A percentile compares a stretch with the other conserved stretches of the same genome.
Conservation (phyloP, 139 green algal species). For the Penium margaritaceum region DNA sequence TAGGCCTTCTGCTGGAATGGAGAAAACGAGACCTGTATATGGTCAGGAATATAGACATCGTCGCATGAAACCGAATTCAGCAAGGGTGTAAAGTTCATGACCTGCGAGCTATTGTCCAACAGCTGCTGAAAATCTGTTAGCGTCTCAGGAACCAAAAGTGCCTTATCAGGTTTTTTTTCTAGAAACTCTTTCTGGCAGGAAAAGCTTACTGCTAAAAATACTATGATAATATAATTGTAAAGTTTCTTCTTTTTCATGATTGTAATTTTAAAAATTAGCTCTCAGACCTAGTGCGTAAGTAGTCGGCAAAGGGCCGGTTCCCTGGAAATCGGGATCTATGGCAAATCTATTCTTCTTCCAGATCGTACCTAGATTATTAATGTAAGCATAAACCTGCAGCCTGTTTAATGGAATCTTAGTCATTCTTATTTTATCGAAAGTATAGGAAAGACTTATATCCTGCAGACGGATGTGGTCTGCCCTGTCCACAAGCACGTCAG, state of each 20-base stretch:
- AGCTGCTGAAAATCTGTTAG: not conserved
- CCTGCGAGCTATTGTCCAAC: not conserved
- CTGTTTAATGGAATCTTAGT: not conserved
- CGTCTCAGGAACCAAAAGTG: not conserved
- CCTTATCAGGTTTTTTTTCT: not conserved
- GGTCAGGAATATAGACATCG: not conserved
- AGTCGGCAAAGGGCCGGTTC: no score
- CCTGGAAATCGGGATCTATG: not conserved
- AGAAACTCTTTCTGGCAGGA: not conserved
- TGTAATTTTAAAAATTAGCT: not conserved
- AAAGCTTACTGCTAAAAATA: not conserved
- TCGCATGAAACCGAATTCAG: not conserved
- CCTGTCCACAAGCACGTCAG: not conserved
- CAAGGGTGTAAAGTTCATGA: not conserved
- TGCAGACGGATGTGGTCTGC: not conserved
- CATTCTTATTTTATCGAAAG: not conserved
- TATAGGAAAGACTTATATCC: not conserved
- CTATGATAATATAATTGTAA: not conserved
- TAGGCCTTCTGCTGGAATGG: not conserved
- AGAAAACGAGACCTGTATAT: not conserved
- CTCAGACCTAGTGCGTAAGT: not conserved
- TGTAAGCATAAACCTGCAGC: not conserved
- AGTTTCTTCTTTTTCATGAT: not conserved
- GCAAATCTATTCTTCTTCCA: not conserved
- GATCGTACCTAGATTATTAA: not conserved